Evolutionary conservation across 768 basidiomycete genomes (phyloP), one percentile per base, ranked within the genome.

Genomic region (Tylopilus felleus): DNA sequence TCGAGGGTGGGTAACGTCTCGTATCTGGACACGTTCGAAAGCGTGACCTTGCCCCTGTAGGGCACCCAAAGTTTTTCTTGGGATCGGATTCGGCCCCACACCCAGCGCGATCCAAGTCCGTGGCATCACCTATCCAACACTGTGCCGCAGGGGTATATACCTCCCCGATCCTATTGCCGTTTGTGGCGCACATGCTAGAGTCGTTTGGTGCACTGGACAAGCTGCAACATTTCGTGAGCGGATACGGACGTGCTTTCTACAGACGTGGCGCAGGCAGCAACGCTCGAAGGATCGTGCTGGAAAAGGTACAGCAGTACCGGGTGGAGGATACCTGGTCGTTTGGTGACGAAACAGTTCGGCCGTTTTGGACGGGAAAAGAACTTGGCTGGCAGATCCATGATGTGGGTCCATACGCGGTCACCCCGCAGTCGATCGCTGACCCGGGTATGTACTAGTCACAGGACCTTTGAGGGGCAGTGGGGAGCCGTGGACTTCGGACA

Each of bases 111-210:
- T 74, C 78, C 49, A 88, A 93, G 71, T 80, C 88, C 5, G 84
- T 80, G 17, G 82, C 89, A 56, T 81, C 84, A 5, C 86, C 90
- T 8, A 73, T 72, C 19, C 78, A 83, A 29, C 76, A 84, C 17
- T 99, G 97, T 71, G 95, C 97, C 1, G 97, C 97, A 10, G 97
- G 97, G 1, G 84, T 98, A 49, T 98, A 98, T 71, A 98, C 97
- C 1, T 92, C 90, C 5, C 89, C 94, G 5, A 86, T 96, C 60
- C 78, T 99, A 19, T 79, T 99, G 16, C 94, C 97, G 2, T 79
- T 98, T 14, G 84, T 90, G 1, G 94, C 96, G 0, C 86, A 95
- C 58, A 75, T 97, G 28, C 77, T 98, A 35, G 92, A 93, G 56
- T 86, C 89, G 6, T 92, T 93, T 56, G 88, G 84, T 17, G 93